Evolutionary conservation across 805 yeast species (phyloP), one percentile per base, ranked within the genome.

Genomic region (Wickerhamomyces chaumierensis): DNA sequence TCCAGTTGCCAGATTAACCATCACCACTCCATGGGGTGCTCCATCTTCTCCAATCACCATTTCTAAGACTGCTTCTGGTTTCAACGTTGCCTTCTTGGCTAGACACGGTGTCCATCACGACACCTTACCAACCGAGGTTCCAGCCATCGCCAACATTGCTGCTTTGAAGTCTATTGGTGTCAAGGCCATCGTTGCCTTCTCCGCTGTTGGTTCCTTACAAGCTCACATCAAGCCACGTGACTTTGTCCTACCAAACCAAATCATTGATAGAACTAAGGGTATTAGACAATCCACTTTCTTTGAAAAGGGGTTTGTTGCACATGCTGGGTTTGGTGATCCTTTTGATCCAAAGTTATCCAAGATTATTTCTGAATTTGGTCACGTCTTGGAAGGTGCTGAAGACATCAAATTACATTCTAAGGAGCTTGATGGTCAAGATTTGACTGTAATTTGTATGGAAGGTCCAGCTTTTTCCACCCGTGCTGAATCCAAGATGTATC

Each of bases 401-500:
- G 66, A 66, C 21, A 60, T 75, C 58, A 61, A 60, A 35, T 62
- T 88, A 60, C 94, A 82, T 62, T 67, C 85, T 38, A 79, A 75
- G 58, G 63, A 58, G 39, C 65, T 85, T 37, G 79, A 76, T 27
- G 74, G 73, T 40, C 78, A 74, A 41, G 96, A 90, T 53, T 63
- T 83, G 42, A 82, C 94, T 6, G 75, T 92, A 32, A 72, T 92
- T 45, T 92, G 98, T 61, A 92, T 92, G 99, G 99, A 90, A 63
- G 99, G 99, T 33, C 99, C 99, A 3, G 95, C 92, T 36, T 92
- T 92, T 61, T 80, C 94, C 31, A 92, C 98, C 13, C 73, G 99
- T 48, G 97, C 98, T 9, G 99, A 92, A 64, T 87, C 96, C 13
- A 73, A 73, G 56, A 62, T 92, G 63, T 92, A 92, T 67, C 62